Base-by-base conservation (phyloP, 2,329 filamentous ascomycete genomes). In the Trichoderma koningii region DNA sequence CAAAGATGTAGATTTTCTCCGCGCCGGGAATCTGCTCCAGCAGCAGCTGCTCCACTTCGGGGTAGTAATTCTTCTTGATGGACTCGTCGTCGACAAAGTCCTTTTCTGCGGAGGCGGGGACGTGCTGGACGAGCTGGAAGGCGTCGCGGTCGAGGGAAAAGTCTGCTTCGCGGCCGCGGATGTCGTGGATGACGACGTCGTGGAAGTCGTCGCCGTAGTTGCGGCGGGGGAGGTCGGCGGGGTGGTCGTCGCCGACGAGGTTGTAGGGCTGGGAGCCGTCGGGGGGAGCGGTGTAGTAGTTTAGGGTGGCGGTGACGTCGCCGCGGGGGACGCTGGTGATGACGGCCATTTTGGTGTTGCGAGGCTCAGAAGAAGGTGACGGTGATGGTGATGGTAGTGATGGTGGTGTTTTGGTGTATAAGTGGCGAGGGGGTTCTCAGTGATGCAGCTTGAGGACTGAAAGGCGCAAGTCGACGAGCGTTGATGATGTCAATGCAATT, bases 21-120 rank as follows among this genome's bases (percentile, higher is more conserved):
- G 85, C 83, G 61, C 89, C 90, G 0, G 89, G 87, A 17, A 96
- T 81, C 65, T 86, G 76, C 15, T 85, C 78, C 2, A 93, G 79
- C 0, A 97, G 80, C 28, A 96, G 79, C 55, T 83, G 75, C 77
- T 93, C 89, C 9, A 96, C 85, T 74, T 97, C 92, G 0, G 92
- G 89, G 79, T 97, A 97, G 81, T 96, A 97, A 62, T 87, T 83
- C 1, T 78, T 71, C 72, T 85, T 78, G 76, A 97, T 91, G 66
- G 85, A 85, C 12, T 82, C 85, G 71, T 93, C 89, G 74, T 91
- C 86, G 4, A 76, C 76, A 75, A 94, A 96, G 47, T 85, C 83
- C 5, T 63, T 6, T 50, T 76, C 75, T 9, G 55, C 66, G 2
- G 84, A 83, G 1, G 84, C 82, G 0, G 87, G 80, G 1, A 92